A percentile compares a stretch with the other conserved stretches of the same genome.
phyloP scores from a whole-genome alignment of 768 basidiomycete genomes.

The Lentinula edodes region DNA sequence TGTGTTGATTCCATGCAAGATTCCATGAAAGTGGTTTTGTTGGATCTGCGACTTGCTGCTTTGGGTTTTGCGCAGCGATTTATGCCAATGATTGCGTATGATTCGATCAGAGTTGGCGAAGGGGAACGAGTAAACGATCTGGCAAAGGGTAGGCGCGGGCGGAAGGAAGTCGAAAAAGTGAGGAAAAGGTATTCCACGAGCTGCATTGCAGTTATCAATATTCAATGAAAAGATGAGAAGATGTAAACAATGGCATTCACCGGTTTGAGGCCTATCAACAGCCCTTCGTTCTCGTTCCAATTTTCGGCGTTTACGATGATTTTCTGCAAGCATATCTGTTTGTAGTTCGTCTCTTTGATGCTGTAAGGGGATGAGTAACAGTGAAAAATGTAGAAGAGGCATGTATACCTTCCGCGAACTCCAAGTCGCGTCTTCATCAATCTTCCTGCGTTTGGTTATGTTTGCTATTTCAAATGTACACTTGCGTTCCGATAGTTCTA shows the following conservation, averaged over 20 bases:
- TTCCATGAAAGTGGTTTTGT: constrained; percentile 1
- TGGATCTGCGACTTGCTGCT: constrained; percentile 13
- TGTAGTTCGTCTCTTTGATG: constrained; percentile 74
- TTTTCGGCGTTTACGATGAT: constrained; percentile 77
- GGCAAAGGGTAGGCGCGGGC: constrained; percentile 55
- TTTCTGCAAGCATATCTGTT: constrained; percentile 84
- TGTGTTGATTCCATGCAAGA: constrained; percentile 21
- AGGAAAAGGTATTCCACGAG: constrained; percentile 55
- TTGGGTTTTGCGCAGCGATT: neutral
- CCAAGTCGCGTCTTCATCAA: constrained; percentile 79
- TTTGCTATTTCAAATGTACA: constrained; percentile 63
- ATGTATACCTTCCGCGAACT: constrained; percentile 80
- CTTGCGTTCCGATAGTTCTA: constrained; percentile 75
- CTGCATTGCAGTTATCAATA: constrained; percentile 23
- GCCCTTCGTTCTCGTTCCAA: constrained; percentile 83
- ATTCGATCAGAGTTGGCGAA: constrained; percentile 25
- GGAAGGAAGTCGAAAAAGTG: constrained; percentile 37
- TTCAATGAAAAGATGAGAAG: neutral
- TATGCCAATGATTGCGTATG: neutral
- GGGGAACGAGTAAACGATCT: constrained; percentile 57
- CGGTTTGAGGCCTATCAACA: constrained; percentile 67
- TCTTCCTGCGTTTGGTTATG: constrained; percentile 52
- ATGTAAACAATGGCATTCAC: constrained; percentile 35
- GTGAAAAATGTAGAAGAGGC: constrained; percentile 1
- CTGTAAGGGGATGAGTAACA: constrained; percentile 30